Percentiles rank a stretch among this genome's conserved stretches.
These are phyloP conservation scores for Trametes polyzona DNA, from an alignment of 1,284 basidiomycete species.

Conservation along the genomic window DNA sequence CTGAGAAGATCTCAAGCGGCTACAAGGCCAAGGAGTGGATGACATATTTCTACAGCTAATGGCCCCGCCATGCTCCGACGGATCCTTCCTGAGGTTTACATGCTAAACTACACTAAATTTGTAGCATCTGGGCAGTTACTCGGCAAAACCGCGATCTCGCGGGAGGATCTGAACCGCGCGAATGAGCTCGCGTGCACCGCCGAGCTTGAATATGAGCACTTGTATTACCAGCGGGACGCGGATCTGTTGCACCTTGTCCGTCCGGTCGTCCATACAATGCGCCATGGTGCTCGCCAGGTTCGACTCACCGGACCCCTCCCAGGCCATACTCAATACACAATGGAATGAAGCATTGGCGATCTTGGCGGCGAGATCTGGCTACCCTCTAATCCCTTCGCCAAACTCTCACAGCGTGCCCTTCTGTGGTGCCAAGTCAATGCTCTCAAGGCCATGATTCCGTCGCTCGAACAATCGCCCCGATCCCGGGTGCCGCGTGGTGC, in stretches of 20 bases:
- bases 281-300: background rate
- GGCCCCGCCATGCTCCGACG: background rate
- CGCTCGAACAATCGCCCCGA: background rate
- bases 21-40: constrained; percentile 27
- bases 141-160: background rate
- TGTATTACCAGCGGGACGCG: background rate
- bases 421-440: constrained; percentile 25
- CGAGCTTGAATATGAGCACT: background rate
- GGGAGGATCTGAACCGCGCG: background rate
- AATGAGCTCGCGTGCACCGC: background rate
- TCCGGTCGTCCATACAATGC: background rate
- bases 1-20: constrained; percentile 30
- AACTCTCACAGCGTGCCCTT: constrained; percentile 24
- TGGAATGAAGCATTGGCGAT: constrained; percentile 33
- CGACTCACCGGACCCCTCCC: constrained; percentile 21
- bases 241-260: background rate
- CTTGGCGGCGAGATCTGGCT: constrained; percentile 29
- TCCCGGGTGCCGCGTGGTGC: background rate
- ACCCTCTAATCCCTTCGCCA: constrained; percentile 28
- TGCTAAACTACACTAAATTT: background rate
- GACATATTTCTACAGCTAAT: background rate
- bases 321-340: constrained; percentile 23
- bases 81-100: background rate
- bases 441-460: constrained; percentile 9
- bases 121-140: background rate